phyloP scores from a whole-genome alignment of 1,284 basidiomycete species.

The Austroboletus rostrupii region DNA sequence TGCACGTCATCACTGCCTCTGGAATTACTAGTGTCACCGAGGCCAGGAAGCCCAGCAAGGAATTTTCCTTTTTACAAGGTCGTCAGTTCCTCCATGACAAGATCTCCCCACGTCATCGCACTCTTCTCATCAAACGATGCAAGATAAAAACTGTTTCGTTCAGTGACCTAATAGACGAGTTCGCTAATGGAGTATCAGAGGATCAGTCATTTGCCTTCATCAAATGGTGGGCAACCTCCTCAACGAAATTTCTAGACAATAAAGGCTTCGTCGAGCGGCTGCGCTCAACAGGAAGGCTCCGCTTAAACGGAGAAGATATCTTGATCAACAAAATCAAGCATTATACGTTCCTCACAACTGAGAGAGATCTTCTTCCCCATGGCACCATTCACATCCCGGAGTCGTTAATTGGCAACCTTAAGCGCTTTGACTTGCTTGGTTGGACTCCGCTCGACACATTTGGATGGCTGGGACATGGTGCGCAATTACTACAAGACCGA shows the following conservation, averaged over 20 bases:
- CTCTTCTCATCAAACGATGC: slow-evolving; percentile 33
- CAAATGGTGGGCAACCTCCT: slow-evolving; percentile 68
- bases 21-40: slow-evolving; percentile 48
- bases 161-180: slow-evolving; percentile 78
- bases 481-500: neutral
- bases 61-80: slow-evolving; percentile 7
- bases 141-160: slow-evolving; percentile 74
- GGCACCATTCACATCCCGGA: slow-evolving; percentile 34
- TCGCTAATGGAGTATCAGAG: slow-evolving; percentile 69
- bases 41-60: slow-evolving; percentile 1
- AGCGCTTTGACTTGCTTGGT: slow-evolving; percentile 45
- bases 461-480: slow-evolving; percentile 28
- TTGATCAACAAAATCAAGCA: slow-evolving; percentile 64
- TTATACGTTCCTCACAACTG: slow-evolving; percentile 59
- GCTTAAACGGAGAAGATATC: neutral
- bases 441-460: slow-evolving; percentile 70
- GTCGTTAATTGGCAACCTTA: slow-evolving; percentile 52
- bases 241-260: neutral
- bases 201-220: slow-evolving; percentile 80
- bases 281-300: slow-evolving; percentile 1
- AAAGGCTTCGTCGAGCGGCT: neutral
- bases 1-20: slow-evolving; percentile 57
- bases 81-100: slow-evolving; percentile 6
- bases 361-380: slow-evolving; percentile 70
- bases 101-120: slow-evolving; percentile 49